These are phyloP conservation scores for Boletus eberwhitei DNA, from an alignment of 768 basidiomycete species.

Conservation along the genomic window DNA sequence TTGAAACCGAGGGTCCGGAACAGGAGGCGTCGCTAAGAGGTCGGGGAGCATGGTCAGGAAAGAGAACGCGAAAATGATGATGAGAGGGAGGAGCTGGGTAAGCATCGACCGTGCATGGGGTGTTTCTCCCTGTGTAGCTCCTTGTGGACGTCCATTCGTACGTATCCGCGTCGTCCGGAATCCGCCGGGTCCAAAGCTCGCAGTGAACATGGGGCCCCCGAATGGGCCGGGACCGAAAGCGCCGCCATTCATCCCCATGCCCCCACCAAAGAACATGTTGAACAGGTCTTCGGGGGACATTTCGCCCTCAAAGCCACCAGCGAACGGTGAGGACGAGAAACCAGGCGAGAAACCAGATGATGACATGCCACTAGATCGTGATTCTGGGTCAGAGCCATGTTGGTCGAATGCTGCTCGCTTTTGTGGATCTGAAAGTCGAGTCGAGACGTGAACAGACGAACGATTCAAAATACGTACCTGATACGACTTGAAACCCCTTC, in stretches of 20 bases:
- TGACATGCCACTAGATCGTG: conserved; percentile 69
- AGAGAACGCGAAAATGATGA: conserved; percentile 83
- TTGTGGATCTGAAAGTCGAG: conserved; percentile 59
- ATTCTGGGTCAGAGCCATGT: conserved; percentile 86
- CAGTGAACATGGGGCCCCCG: conserved; percentile 59
- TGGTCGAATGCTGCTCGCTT: conserved; percentile 86
- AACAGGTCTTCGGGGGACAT: conserved; percentile 95
- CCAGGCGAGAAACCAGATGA: conserved; percentile 49
- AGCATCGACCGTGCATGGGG: conserved; percentile 56
- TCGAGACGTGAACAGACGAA: conserved; percentile 2
- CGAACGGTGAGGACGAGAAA: conserved; percentile 51
- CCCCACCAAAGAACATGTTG: conserved; percentile 95
- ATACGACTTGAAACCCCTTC: conserved; percentile 94
- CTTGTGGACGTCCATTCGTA: conserved; percentile 36
- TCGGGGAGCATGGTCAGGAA: conserved; percentile 76
- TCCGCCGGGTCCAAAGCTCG: conserved; percentile 78
- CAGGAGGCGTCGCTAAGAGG: conserved; percentile 60
- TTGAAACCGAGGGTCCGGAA: conserved; percentile 78
- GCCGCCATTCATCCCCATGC: conserved; percentile 42
- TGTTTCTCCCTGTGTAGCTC: conserved; percentile 35
- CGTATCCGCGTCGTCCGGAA: conserved; percentile 67
- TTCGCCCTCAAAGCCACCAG: conserved; percentile 69
- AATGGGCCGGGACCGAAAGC: conserved; percentile 54
- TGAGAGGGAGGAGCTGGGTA: conserved; percentile 78
- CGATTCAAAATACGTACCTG: conserved; percentile 43